Evolutionary conservation across 352 stramenopile species (phyloP).

Genomic region (Globisporangium heterothallicum): DNA sequence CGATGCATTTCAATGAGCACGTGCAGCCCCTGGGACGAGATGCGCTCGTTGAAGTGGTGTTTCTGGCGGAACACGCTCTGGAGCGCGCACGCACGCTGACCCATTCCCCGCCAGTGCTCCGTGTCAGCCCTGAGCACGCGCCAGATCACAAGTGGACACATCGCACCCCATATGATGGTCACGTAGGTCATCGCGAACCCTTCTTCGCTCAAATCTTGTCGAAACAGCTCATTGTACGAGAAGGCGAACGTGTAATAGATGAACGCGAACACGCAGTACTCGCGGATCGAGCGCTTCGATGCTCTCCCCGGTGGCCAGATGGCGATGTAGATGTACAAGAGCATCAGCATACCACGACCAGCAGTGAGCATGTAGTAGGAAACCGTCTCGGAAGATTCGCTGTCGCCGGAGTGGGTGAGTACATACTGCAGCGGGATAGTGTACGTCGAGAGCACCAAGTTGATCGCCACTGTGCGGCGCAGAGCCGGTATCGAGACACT

Average conservation of each 20-base stretch:
- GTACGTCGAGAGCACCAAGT: conserved; percentile 37
- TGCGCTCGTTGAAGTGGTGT: conserved; percentile 38
- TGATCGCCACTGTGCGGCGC: conserved; percentile 27
- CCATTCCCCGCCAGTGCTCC: conserved; percentile 63
- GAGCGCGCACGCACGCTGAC: conserved; percentile 42
- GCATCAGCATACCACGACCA: conserved; percentile 8
- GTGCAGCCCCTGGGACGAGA: conserved; percentile 58
- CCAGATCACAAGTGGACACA: conserved; percentile 47
- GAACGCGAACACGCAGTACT: conserved; percentile 35
- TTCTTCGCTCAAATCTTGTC: conserved; percentile 7
- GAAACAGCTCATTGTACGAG: conserved; percentile 15
- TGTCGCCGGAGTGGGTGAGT: conserved; percentile 6
- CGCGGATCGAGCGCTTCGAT: conserved; percentile 34
- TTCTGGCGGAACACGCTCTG: conserved; percentile 51
- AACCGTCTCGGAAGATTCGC: conserved; percentile 1
- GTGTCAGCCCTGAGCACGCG: conserved; percentile 71
- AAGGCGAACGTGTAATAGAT: conserved; percentile 25
- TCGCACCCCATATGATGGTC: conserved; percentile 15
- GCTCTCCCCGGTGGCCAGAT: conserved; percentile 33
- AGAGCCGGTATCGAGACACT: conserved; percentile 53
- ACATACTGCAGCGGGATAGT: conserved; percentile 36
- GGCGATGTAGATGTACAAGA: conserved; percentile 35
- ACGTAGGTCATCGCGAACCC: conserved; percentile 19
- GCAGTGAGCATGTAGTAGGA: conserved; percentile 8
- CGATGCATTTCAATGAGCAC: conserved; percentile 36